phyloP scores from a whole-genome alignment of 2,329 filamentous ascomycete species.

The Neobulgaria alba region DNA sequence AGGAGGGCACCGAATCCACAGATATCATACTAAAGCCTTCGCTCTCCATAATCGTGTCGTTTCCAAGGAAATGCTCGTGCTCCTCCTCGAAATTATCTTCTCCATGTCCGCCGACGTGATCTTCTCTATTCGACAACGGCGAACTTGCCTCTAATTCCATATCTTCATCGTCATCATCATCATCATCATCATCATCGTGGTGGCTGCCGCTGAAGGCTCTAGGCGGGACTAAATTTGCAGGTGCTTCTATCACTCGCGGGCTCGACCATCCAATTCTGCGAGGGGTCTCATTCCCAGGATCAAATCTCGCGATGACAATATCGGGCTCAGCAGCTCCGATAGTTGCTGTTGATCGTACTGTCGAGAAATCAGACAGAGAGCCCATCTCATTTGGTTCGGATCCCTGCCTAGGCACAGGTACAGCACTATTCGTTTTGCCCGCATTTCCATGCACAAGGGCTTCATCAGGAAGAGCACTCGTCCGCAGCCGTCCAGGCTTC shows the following conservation, averaged over 20 bases:
- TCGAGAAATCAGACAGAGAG: slow-evolving; percentile 15
- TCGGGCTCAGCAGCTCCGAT: slow-evolving; percentile 12
- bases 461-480: slow-evolving; percentile 12
- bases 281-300: slow-evolving; percentile 20
- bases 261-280: slow-evolving; percentile 22
- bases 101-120: slow-evolving; percentile 1
- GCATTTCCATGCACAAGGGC: slow-evolving; percentile 10
- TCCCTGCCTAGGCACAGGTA: no score
- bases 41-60: slow-evolving; percentile 47
- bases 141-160: slow-evolving; percentile 1
- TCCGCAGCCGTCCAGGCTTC: slow-evolving; percentile 17
- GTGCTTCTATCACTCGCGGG: slow-evolving; percentile 14
- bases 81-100: slow-evolving; percentile 25
- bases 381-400: background rate
- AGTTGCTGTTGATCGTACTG: slow-evolving; percentile 16
- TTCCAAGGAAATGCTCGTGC: slow-evolving; percentile 36
- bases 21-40: slow-evolving; percentile 51
- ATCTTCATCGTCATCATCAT: slow-evolving; percentile 4
- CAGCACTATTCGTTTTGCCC: background rate
- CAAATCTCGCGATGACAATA: slow-evolving; percentile 22
- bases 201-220: background rate
- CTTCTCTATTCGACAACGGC: background rate
- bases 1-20: slow-evolving; percentile 42
- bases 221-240: slow-evolving; percentile 3
- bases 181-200: background rate